These are phyloP conservation scores for Gonapodya prolifera DNA, from an alignment of 192 early-diverging fungal genomes.

Conservation along the genomic window DNA sequence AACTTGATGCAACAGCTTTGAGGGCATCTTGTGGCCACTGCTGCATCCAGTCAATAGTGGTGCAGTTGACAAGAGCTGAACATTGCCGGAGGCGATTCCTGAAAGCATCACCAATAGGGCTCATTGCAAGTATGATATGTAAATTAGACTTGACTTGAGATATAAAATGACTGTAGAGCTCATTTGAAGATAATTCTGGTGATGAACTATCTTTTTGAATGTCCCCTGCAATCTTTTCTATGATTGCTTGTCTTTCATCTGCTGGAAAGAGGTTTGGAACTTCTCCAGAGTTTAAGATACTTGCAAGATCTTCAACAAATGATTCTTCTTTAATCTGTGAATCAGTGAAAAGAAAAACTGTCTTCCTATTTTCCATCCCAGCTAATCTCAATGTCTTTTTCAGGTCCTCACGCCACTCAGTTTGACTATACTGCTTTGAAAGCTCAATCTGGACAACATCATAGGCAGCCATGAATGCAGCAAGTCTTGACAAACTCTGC, in stretches of 20 bases:
- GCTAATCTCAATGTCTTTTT: slow-evolving; percentile 39
- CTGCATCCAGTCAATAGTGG: slow-evolving; percentile 51
- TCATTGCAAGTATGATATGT: slow-evolving; percentile 39
- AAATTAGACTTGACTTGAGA: slow-evolving; percentile 39
- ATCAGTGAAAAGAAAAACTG: slow-evolving; percentile 44
- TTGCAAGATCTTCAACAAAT: slow-evolving; percentile 48
- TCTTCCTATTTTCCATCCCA: slow-evolving; percentile 34
- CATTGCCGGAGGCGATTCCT: slow-evolving; percentile 38
- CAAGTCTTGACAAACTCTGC: slow-evolving; percentile 40
- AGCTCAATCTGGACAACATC: slow-evolving; percentile 48
- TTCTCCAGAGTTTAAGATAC: slow-evolving; percentile 44
- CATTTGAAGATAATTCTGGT: slow-evolving; percentile 17
- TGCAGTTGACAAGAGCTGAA: slow-evolving; percentile 43
- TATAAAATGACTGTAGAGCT: slow-evolving; percentile 30
- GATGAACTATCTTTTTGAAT: slow-evolving; percentile 13
- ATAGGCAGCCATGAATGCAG: slow-evolving; percentile 43
- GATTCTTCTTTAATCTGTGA: slow-evolving; percentile 49
- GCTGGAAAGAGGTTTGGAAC: slow-evolving; percentile 41
- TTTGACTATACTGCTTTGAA: slow-evolving; percentile 33
- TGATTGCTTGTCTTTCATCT: slow-evolving; percentile 46
- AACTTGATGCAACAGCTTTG: slow-evolving; percentile 38
- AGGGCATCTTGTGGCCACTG: slow-evolving; percentile 49
- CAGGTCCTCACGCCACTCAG: slow-evolving; percentile 45
- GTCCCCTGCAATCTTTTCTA: slow-evolving; percentile 35
- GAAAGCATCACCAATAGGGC: slow-evolving; percentile 47